Evolutionary conservation across 148 eudicot genomes (phyloP), one percentile per base, ranked within the genome.

Genomic region (Fagopyrum esculentum): DNA sequence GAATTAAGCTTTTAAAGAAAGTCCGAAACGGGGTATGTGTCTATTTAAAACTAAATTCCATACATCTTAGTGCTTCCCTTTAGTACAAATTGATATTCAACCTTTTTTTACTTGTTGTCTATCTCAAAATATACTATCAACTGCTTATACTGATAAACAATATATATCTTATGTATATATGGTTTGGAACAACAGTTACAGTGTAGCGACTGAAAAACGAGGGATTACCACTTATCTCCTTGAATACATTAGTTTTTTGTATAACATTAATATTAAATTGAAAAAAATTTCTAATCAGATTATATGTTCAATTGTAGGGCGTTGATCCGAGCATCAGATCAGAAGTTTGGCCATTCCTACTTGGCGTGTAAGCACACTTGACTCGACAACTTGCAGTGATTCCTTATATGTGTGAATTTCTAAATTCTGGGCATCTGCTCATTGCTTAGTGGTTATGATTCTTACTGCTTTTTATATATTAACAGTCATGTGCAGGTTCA

Each of bases 291-390:
- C 71, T 66, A 40, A 66, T 15, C 19, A 66, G 47, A 40, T 15
- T 66, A 13, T 40, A 40, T 66, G 19, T 40, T 66, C 10, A 57
- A 60, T 10, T 87, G 86, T 77, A 94, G 98, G 98, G 98, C 56
- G 81, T 92, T 85, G 94, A 96, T 87, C 93, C 97, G 17, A 88
- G 87, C 78, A 83, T 96, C 72, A 87, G 98, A 80, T 84, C 88
- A 26, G 99, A 96, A 80, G 99, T 92, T 84, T 96, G 99, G 99
- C 99, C 95, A 52, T 96, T 96, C 82, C 98, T 96, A 61, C 99
- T 92, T 75, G 99, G 98, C 73, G 93, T 94, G 98, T 94, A 91
- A 94, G 98, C 81, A 73, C 69, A 13, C 69, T 74, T 19, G 5
- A 5, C 56, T 13, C 57, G 3, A 75, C 43, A 12, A 49, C 55